Base-by-base conservation (phyloP, 495 filamentous ascomycete genomes). In the Hypoxylon cercidicola region DNA sequence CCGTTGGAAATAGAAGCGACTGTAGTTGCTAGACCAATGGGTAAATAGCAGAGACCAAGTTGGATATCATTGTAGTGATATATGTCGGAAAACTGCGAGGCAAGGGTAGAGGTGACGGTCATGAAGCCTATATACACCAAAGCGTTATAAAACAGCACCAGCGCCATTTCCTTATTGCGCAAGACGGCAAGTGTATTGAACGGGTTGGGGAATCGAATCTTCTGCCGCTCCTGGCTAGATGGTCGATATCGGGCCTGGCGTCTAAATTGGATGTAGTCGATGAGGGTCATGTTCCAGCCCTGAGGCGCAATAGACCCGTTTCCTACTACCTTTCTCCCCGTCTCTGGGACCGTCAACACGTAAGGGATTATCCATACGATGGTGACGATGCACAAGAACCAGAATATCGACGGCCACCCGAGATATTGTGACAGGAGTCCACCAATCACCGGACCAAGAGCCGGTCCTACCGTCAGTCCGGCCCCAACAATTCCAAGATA, bases 331-430 rank as follows among this genome's bases (percentile, higher is more conserved):
- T 84, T 87, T 7, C 90, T 79, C 53, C 82, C 83, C 4, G 90
- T 93, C 74, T 92, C 90, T 2, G 89, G 89, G 13, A 90, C 78
- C 9, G 78, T 67, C 41, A 90, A 35, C 13, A 81, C 44, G 61
- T 84, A 87, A 1, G 82, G 72, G 20, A 86, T 64, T 8, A 87
- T 72, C 71, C 81, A 86, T 16, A 76, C 75, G 0, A 77, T 84
- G 11, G 79, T 76, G 23, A 87, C 67, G 41, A 92, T 90, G 45
- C 82, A 78, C 25, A 90, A 77, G 62, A 92, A 91, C 88, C 88
- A 92, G 70, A 93, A 94, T 40, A 90, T 89, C 45, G 83, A 79
- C 20, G 85, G 70, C 90, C 89, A 93, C 0, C 87, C 88, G 0
- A 91, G 77, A 21, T 84, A 89, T 28, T 89, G 79, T 8, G 81